Conservation (phyloP, 148 eudicot genomes). For the Fallopia convolvulus region DNA sequence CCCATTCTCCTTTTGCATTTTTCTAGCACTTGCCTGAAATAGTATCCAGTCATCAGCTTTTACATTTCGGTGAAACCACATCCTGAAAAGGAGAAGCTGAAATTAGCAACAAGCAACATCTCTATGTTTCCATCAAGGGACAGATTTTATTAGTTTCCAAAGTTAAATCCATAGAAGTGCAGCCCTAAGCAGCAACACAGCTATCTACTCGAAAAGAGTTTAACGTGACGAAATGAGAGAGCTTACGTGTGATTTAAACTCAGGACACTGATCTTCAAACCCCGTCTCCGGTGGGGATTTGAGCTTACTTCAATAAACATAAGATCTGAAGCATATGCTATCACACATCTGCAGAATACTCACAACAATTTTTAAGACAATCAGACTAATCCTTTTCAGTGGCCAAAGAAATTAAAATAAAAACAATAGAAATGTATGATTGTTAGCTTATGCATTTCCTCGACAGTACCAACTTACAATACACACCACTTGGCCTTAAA, state of each 20-base stretch:
- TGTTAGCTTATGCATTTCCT: neutral
- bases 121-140: neutral
- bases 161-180: neutral
- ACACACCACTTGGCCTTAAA: neutral
- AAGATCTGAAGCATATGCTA: slow-evolving; percentile 83
- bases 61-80: slow-evolving; percentile 89
- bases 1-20: neutral
- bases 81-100: slow-evolving; percentile 39
- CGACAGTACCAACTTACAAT: neutral
- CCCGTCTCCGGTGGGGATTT: slow-evolving; percentile 78
- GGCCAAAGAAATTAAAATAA: neutral
- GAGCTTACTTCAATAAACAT: slow-evolving; percentile 64
- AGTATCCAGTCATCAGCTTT: slow-evolving; percentile 97
- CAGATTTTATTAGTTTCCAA: neutral
- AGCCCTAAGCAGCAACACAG: neutral
- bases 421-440: neutral
- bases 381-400: neutral
- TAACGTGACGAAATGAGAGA: neutral
- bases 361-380: neutral
- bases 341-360: slow-evolving; percentile 65
- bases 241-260: slow-evolving; percentile 96
- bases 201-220: neutral
- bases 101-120: neutral
- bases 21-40: slow-evolving; percentile 54
- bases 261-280: slow-evolving; percentile 45